These are phyloP conservation scores for Byssothecium circinans DNA, from an alignment of 2,329 filamentous ascomycete genomes.

Conservation along the genomic window DNA sequence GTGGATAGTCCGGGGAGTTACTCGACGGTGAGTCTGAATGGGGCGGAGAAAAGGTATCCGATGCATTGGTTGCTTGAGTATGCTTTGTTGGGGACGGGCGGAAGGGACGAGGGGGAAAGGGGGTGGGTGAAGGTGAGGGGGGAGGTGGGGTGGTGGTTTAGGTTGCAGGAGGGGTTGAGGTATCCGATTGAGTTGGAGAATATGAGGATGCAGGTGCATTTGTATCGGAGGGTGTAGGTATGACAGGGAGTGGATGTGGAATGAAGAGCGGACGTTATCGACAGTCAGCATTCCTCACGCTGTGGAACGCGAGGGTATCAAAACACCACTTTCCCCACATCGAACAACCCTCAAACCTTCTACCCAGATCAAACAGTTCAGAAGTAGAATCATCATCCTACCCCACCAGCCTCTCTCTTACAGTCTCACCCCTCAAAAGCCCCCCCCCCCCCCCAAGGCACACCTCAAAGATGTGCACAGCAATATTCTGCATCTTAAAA, in stretches of 20 bases:
- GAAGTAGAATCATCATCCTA: too few relatives aligned
- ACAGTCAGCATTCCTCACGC: too few relatives aligned
- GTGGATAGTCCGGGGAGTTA: constrained; percentile 94
- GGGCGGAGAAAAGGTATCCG: constrained; percentile 69
- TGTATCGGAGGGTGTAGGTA: constrained; percentile 57
- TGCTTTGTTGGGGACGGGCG: constrained; percentile 59
- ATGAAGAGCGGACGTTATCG: not conserved
- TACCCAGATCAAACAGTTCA: too few relatives aligned
- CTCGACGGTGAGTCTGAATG: constrained; percentile 71
- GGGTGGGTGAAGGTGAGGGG: constrained; percentile 74
- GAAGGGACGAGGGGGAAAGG: constrained; percentile 14
- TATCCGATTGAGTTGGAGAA: constrained; percentile 90
- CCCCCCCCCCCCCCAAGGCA: not conserved
- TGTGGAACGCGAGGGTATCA: too few relatives aligned
- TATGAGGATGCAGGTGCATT: constrained; percentile 91
- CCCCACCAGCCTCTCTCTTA: too few relatives aligned
- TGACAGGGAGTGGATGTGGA: not conserved
- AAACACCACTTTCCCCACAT: too few relatives aligned
- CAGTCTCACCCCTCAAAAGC: too few relatives aligned
- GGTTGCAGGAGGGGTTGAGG: constrained; percentile 61
- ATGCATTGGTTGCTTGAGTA: constrained; percentile 94
- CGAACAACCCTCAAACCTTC: too few relatives aligned
- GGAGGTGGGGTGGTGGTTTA: constrained; percentile 83
- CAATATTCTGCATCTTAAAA: not conserved
- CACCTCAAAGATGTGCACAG: not conserved